A percentile compares a stretch with the other conserved stretches of the same genome.
Evolutionary conservation across 768 basidiomycete species (phyloP).

Genomic region (Neoboletus magnificus): DNA sequence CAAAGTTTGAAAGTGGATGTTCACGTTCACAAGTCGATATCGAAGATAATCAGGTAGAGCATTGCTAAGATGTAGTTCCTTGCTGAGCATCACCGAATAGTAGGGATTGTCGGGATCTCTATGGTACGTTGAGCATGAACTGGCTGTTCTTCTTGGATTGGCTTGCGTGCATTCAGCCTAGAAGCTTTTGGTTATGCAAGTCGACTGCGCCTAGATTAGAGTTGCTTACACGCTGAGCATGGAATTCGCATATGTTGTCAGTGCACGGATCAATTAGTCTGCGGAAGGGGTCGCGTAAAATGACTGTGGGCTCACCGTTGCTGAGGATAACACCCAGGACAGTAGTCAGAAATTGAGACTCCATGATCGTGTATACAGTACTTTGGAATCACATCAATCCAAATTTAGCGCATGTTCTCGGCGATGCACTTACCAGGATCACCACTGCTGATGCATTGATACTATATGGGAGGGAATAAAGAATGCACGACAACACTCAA

Average conservation of each 20-base stretch:
- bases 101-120: slow-evolving; percentile 21
- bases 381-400: neutral
- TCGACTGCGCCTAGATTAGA: neutral
- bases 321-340: slow-evolving; percentile 11
- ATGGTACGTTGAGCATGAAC: neutral
- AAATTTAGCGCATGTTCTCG: neutral
- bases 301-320: slow-evolving; percentile 13
- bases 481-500: neutral
- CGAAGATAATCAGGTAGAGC: neutral
- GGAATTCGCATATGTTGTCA: slow-evolving; percentile 24
- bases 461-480: neutral
- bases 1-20: neutral
- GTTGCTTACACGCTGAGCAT: slow-evolving; percentile 23
- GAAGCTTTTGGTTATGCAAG: neutral
- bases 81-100: slow-evolving; percentile 2
- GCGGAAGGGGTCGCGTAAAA: neutral
- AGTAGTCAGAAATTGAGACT: neutral
- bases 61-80: neutral
- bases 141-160: slow-evolving; percentile 16
- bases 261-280: neutral
- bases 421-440: neutral
- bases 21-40: neutral
- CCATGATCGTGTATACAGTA: neutral
- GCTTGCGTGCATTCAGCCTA: slow-evolving; percentile 17
- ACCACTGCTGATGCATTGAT: slow-evolving; percentile 8